Evolutionary conservation across 176 grass and related monocot genomes (phyloP), one percentile per base, ranked within the genome.

Genomic region (Oryza brachyantha): DNA sequence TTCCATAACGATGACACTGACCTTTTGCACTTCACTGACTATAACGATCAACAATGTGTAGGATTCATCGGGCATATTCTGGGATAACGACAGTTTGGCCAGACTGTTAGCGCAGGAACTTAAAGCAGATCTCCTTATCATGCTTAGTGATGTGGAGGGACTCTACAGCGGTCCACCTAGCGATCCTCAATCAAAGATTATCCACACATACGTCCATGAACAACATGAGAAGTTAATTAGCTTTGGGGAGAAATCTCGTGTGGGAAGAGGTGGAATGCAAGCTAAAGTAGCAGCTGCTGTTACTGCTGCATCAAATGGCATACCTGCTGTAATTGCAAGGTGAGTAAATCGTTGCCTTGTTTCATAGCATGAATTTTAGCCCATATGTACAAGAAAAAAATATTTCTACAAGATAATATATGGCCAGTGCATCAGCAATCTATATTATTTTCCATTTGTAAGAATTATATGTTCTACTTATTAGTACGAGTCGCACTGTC

Each of bases 241-340:
- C 68, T 99, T 99, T 21, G 96, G 96, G 70, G 90, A 95, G 75
- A 99, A 99, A 59, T 99, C 96, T 27, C 85, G 79, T 68, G 90
- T 96, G n/a, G 96, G 96, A 68, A 94, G 92, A 77, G 96, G 96
- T 61, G 96, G 96, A 39, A 99, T 99, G 96, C 91, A 91, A 80
- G 96, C 96, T 81, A 99, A 99, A 81, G 96, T 99, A 34, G 82
- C 90, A 17, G 92, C 96, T 59, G 92, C 96, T 72, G 70, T 86
- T 72, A 86, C 61, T 84, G 74, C 92, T 84, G 88, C 96, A 81
- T 83, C 84, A 48, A 86, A 87, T 76, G 92, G 92, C 27, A 85
- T 81, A 84, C 96, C 96, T 75, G 96, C 93, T 79, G 88, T 99
- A 43, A 96, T 99, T 68, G 90, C 88, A 70, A 99, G 96, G 96